These are phyloP conservation scores for Rosa lucieae DNA, from an alignment of 306 rosid genomes.

Conservation along the genomic window DNA sequence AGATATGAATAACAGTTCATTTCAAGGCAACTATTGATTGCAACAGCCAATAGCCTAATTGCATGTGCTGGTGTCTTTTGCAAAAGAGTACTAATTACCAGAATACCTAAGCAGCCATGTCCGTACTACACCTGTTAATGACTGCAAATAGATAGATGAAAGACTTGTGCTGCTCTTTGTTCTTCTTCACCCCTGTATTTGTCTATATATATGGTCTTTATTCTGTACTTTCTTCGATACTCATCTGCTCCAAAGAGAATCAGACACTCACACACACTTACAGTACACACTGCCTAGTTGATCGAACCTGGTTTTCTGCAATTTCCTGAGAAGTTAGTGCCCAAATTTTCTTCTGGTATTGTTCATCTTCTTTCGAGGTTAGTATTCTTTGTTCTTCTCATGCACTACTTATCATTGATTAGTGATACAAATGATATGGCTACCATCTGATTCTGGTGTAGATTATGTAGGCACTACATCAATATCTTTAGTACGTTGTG, in stretches of 20 bases:
- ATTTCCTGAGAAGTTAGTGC: slow-evolving; percentile 1
- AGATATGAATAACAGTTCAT: background rate
- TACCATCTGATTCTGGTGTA: background rate
- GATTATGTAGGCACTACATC: background rate
- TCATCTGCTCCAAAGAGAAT: slow-evolving; percentile 11
- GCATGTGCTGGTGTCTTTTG: no score
- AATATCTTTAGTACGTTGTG: background rate
- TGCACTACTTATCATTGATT: background rate
- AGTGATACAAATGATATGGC: no score
- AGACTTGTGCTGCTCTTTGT: slow-evolving; percentile 14
- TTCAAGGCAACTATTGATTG: background rate
- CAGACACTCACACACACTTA: background rate
- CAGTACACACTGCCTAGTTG: background rate
- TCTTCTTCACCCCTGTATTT: slow-evolving; percentile 7
- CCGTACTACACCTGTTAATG: slow-evolving; percentile 23
- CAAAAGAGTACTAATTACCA: background rate
- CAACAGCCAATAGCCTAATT: background rate
- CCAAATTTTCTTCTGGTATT: background rate
- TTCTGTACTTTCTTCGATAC: background rate
- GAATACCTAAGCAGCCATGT: background rate
- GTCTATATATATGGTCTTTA: background rate
- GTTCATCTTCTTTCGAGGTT: slow-evolving; percentile 20
- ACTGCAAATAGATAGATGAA: slow-evolving; percentile 17
- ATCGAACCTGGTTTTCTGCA: slow-evolving; percentile 17
- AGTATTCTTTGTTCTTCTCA: background rate